These are phyloP conservation scores for Stentor coeruleus DNA, from an alignment of 73 alveolate genomes.

Conservation along the genomic window DNA sequence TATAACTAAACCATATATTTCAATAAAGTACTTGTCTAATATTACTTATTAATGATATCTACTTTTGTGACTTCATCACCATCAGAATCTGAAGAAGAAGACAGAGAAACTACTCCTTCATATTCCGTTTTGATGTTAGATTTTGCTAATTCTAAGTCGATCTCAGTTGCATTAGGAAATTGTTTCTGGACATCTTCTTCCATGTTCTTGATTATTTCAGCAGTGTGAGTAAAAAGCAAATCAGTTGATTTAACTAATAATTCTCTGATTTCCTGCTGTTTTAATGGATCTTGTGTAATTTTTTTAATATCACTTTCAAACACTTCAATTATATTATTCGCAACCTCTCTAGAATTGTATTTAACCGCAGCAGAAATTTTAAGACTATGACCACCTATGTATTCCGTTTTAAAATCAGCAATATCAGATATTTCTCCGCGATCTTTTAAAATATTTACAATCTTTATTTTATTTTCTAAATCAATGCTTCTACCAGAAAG, in stretches of 20 bases:
- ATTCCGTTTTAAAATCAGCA: neutral
- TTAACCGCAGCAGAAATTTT: neutral
- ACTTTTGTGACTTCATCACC: too few species aligned
- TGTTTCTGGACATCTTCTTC: neutral
- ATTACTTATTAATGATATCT: too few species aligned
- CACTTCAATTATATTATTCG: neutral
- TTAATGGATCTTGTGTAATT: neutral
- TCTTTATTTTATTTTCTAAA: neutral
- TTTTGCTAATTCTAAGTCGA: neutral
- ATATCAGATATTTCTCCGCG: neutral
- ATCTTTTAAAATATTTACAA: neutral
- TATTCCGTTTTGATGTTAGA: neutral
- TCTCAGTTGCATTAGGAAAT: constrained; percentile 6
- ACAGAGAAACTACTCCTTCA: too few species aligned
- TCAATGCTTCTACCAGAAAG: constrained; percentile 14
- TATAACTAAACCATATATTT: too few species aligned
- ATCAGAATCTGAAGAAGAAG: too few species aligned
- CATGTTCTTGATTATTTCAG: neutral
- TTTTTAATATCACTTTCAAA: neutral
- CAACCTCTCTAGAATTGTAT: neutral
- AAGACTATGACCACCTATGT: neutral
- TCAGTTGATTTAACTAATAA: neutral
- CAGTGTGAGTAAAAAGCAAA: neutral
- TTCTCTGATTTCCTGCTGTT: neutral
- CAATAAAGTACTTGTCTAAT: too few species aligned